A percentile compares a stretch with the other conserved stretches of the same genome.
Evolutionary conservation across 495 filamentous ascomycete genomes (phyloP).

Genomic region (Annulohypoxylon stygium): DNA sequence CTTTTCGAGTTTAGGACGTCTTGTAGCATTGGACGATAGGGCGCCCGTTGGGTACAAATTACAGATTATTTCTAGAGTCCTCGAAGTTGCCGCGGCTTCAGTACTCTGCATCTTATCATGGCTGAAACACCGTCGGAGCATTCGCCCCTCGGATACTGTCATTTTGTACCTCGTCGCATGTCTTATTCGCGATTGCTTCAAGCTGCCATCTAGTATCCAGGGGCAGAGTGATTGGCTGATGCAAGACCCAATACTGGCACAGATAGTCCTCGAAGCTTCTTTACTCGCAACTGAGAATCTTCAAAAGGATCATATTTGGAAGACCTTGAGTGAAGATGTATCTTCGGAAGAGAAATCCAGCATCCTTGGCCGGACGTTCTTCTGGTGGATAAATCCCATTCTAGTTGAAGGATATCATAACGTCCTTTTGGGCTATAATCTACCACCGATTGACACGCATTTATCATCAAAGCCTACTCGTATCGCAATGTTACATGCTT

Average conservation of each 20-base stretch:
- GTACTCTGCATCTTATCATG: conserved; percentile 23
- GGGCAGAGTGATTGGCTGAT: conserved; percentile 59
- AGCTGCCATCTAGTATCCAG: conserved; percentile 52
- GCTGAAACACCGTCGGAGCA: conserved; percentile 26
- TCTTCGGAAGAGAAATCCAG: conserved; percentile 65
- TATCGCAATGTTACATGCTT: conserved; percentile 53
- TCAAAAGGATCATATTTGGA: conserved; percentile 53
- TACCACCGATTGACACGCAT: conserved; percentile 62
- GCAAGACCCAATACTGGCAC: conserved; percentile 59
- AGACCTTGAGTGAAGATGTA: conserved; percentile 58
- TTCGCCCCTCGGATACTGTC: conserved; percentile 18
- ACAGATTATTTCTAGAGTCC: not conserved
- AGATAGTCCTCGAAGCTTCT: conserved; percentile 27
- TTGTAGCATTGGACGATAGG: not conserved
- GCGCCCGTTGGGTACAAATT: not conserved
- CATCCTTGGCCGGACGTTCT: conserved; percentile 58
- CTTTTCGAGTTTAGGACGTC: conserved; percentile 13
- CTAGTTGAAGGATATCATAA: conserved; percentile 65
- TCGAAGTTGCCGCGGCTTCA: conserved; percentile 21
- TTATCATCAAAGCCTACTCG: conserved; percentile 60
- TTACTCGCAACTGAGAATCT: conserved; percentile 42
- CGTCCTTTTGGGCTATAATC: conserved; percentile 59
- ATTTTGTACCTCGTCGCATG: conserved; percentile 66
- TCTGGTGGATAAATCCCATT: conserved; percentile 73
- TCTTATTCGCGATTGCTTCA: conserved; percentile 63